phyloP scores from a whole-genome alignment of 2,329 filamentous ascomycete species.

The Metarhizium humberi region DNA sequence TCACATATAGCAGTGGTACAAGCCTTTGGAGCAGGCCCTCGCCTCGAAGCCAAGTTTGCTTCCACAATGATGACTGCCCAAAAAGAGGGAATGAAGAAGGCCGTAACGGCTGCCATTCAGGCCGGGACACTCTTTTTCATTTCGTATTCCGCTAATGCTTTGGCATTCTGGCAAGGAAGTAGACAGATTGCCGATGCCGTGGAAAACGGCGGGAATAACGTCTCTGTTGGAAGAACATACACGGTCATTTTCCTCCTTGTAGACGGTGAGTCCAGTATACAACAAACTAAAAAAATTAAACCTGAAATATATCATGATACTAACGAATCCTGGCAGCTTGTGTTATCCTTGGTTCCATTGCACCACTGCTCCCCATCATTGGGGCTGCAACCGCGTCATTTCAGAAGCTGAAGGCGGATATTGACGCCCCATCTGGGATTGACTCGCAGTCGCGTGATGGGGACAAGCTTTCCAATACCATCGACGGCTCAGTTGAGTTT shows the following conservation, averaged over 20 bases:
- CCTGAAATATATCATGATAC: background rate
- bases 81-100: slow-evolving; percentile 47
- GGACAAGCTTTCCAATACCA: slow-evolving; percentile 33
- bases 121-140: slow-evolving; percentile 57
- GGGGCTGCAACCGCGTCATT: slow-evolving; percentile 49
- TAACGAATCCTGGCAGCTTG: slow-evolving; percentile 31
- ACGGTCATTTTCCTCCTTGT: slow-evolving; percentile 56
- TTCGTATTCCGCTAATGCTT: slow-evolving; percentile 55
- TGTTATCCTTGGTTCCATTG: slow-evolving; percentile 53
- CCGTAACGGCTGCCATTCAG: slow-evolving; percentile 45
- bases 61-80: slow-evolving; percentile 39
- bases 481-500: background rate
- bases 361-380: slow-evolving; percentile 53
- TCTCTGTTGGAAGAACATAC: slow-evolving; percentile 42
- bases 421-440: slow-evolving; percentile 40
- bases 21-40: slow-evolving; percentile 49
- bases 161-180: slow-evolving; percentile 61
- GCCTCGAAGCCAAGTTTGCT: slow-evolving; percentile 51
- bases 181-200: slow-evolving; percentile 34
- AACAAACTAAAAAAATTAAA: background rate
- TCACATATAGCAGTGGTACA: slow-evolving; percentile 53
- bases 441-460: slow-evolving; percentile 28
- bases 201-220: slow-evolving; percentile 20
- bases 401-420: slow-evolving; percentile 47
- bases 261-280: slow-evolving; percentile 33